Base-by-base conservation (phyloP, 129 eudicot genomes). In the Apium graveolens region DNA sequence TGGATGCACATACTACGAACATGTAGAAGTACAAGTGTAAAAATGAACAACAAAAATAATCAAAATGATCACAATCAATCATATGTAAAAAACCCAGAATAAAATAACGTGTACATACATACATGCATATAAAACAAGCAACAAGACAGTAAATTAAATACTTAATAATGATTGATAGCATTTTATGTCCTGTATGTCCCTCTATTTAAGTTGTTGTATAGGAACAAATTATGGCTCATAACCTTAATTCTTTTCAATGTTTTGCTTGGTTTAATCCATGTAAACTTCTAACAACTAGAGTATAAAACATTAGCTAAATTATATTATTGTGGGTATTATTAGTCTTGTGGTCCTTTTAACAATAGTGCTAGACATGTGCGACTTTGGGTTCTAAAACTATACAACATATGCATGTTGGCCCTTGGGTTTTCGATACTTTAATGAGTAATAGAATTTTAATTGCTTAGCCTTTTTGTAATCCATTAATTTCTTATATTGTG, bases 321-420 rank as follows among this genome's bases (percentile, higher is more conserved):
- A 3, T 11, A 10, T 11, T 65, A 0, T 3, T n/a, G n/a, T n/a
- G n/a, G 6, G 24, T 71, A 71, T 41, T 24, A 39, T 71, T 39
- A 71, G 11, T 11, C 18, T 71, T 71, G 76, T 39, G 76, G 76
- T 71, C 76, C 76, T 71, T 71, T 11, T 10, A 42, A 57, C 10
- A 26, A 0, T 38, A 43, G 35, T 73, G 48, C 31, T 72, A 72
- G 21, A 72, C 76, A 41, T 72, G 76, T 72, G 53, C 37, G 11
- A 24, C 76, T 71, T 39, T 41, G 32, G 24, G 49, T 41, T 55
- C 9, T 55, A 20, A 70, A 72, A 70, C 45, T 9, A 5, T 14
- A 26, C 0, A 73, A 26, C 77, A 73, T 73, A 60, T 73, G 55
- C 39, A 5, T 14, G 14, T 5, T 44, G 49, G 38, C n/a, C n/a